phyloP scores from a whole-genome alignment of 495 filamentous ascomycete genomes.

The Penicillium dipodomyicola region DNA sequence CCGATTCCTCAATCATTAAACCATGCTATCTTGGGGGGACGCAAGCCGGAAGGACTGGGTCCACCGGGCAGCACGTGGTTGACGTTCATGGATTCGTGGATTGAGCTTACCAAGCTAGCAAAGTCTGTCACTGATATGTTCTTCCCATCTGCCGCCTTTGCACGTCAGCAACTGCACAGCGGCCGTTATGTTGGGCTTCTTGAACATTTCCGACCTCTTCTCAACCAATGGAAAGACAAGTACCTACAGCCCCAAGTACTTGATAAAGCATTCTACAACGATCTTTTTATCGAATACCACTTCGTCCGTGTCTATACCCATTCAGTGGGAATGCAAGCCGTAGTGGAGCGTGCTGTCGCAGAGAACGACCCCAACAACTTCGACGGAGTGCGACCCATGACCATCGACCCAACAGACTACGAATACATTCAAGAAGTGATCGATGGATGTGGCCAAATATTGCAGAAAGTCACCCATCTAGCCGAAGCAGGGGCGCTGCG shows the following conservation, averaged over 20 bases:
- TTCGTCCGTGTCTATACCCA: slow-evolving; percentile 55
- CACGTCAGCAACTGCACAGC: slow-evolving; percentile 50
- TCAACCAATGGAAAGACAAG: slow-evolving; percentile 51
- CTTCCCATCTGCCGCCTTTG: slow-evolving; percentile 51
- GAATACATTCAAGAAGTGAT: slow-evolving; percentile 57
- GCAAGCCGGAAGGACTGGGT: slow-evolving; percentile 29
- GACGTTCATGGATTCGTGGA: slow-evolving; percentile 51
- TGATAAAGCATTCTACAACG: slow-evolving; percentile 43
- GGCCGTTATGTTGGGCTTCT: slow-evolving; percentile 53
- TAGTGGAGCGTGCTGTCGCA: slow-evolving; percentile 45
- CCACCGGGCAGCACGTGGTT: slow-evolving; percentile 41
- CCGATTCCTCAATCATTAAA: slow-evolving; percentile 52
- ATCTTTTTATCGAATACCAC: slow-evolving; percentile 53
- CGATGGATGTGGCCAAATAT: slow-evolving; percentile 51
- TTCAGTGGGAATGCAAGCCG: slow-evolving; percentile 56
- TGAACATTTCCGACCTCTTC: slow-evolving; percentile 51
- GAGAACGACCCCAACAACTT: slow-evolving; percentile 40
- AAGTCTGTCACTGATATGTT: slow-evolving; percentile 55
- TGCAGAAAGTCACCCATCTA: slow-evolving; percentile 46
- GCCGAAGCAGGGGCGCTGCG: slow-evolving; percentile 42
- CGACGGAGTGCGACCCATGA: slow-evolving; percentile 42
- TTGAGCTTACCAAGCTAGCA: slow-evolving; percentile 52
- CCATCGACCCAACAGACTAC: slow-evolving; percentile 53
- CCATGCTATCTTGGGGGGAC: slow-evolving; percentile 39
- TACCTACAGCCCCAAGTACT: slow-evolving; percentile 44